Percentiles rank a stretch among this genome's conserved stretches.
Conservation (phyloP, 805 yeast species). For the Saccharomycopsis sp. region DNA sequence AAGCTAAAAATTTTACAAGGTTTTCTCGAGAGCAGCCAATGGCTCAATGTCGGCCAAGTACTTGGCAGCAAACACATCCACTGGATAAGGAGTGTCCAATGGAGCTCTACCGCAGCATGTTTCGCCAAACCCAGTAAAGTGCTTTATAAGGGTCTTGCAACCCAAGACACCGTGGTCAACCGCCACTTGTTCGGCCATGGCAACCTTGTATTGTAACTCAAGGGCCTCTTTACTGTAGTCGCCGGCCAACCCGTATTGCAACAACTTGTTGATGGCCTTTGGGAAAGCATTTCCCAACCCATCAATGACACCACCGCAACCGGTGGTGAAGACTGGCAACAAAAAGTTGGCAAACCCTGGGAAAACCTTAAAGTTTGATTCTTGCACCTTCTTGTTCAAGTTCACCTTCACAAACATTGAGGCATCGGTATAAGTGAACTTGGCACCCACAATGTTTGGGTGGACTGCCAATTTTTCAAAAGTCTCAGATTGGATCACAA, state of each 20-base stretch:
- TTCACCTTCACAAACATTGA: slow-evolving; percentile 38
- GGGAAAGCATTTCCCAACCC: slow-evolving; percentile 46
- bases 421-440: slow-evolving; percentile 42
- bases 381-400: slow-evolving; percentile 34
- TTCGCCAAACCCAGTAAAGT: slow-evolving; percentile 25
- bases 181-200: slow-evolving; percentile 31
- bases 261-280: slow-evolving; percentile 34
- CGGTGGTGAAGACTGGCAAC: slow-evolving; percentile 38
- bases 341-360: slow-evolving; percentile 48
- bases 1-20: slow-evolving; percentile 9
- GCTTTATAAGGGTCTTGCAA: slow-evolving; percentile 25
- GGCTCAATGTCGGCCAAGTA: slow-evolving; percentile 21
- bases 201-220: slow-evolving; percentile 34
- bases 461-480: slow-evolving; percentile 26
- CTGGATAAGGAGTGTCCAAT: slow-evolving; percentile 19
- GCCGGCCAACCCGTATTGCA: slow-evolving; percentile 28
- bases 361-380: slow-evolving; percentile 34
- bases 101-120: slow-evolving; percentile 29
- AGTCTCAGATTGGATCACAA: slow-evolving; percentile 25
- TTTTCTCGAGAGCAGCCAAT: slow-evolving; percentile 21
- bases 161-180: slow-evolving; percentile 29
- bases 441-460: slow-evolving; percentile 32
- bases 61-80: slow-evolving; percentile 15
- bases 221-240: slow-evolving; percentile 35
- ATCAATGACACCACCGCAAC: slow-evolving; percentile 41